These are phyloP conservation scores for Aspergillus novofumigatus DNA, from an alignment of 2,329 filamentous ascomycete species.

Conservation along the genomic window DNA sequence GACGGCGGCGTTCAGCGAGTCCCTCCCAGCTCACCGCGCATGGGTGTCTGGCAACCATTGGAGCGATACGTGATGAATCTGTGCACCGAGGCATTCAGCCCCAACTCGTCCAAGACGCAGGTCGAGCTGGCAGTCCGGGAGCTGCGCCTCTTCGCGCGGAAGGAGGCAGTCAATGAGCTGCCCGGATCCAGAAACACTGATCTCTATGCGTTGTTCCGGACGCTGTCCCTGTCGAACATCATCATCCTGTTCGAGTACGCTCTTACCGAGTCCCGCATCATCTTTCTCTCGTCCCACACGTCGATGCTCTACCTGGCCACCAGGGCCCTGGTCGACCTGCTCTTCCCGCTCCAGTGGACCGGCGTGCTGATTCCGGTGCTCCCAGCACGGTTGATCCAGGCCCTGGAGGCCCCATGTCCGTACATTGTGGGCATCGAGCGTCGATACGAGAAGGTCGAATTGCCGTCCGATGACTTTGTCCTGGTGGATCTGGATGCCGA, in stretches of 20 bases:
- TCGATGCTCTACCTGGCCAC: conserved; percentile 94
- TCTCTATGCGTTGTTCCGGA: conserved; percentile 87
- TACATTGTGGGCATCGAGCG: conserved; percentile 96
- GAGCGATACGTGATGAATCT: conserved; percentile 97
- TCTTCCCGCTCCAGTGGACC: conserved; percentile 90
- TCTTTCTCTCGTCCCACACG: conserved; percentile 91
- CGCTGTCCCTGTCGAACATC: conserved; percentile 85
- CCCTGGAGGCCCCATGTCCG: conserved; percentile 88
- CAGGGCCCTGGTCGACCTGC: conserved; percentile 74
- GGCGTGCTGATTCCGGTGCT: conserved; percentile 92
- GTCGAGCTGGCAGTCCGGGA: conserved; percentile 89
- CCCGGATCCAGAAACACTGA: conserved; percentile 89
- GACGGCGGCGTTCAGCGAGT: conserved; percentile 79
- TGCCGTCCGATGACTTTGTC: conserved; percentile 94
- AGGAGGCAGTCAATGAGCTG: conserved; percentile 88
- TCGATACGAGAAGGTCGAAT: conserved; percentile 60
- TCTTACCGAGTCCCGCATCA: conserved; percentile 88
- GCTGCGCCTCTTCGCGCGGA: conserved; percentile 83
- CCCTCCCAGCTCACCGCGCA: conserved; percentile 79
- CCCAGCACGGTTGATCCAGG: conserved; percentile 80
- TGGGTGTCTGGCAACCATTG: conserved; percentile 92
- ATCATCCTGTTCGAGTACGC: conserved; percentile 90
- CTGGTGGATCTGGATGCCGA: conserved; percentile 91
- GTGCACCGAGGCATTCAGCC: conserved; percentile 90
- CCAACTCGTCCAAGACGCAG: conserved; percentile 89